Evolutionary conservation across 495 filamentous ascomycete genomes (phyloP), one percentile per base, ranked within the genome.

Genomic region (Aspergillus homomorphus): DNA sequence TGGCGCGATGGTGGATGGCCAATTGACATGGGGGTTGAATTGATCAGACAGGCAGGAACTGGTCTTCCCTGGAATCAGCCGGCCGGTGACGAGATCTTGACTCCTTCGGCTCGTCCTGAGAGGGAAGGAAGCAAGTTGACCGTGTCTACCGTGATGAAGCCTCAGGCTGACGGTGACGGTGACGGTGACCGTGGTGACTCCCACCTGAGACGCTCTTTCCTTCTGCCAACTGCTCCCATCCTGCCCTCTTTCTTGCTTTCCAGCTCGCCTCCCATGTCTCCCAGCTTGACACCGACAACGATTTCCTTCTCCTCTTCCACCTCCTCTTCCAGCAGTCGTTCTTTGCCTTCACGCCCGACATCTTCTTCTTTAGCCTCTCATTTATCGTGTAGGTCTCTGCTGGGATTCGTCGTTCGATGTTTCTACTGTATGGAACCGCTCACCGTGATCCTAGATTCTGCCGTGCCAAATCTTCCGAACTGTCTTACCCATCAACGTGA

Each of bases 321-420:
- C 19, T 45, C 57, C 57, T 58, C 65, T 45, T 70, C 59, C 55
- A 55, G 48, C 48, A 45, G 45, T 58, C 54, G 51, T 62, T 52
- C 55, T 45, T 56, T n/a, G 23, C 33, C 44, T n/a, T 9, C 30
- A 45, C 20, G n/a, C 15, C 43, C 15, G 19, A 10, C 14, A 20
- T 10, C 33, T 38, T 24, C 19, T 30, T 53, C 49, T 38, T 20
- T 57, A 26, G n/a, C 19, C 21, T 24, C 56, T 51, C 30, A 54
- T 50, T 46, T 58, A 53, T 51, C 16, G 33, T 53, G 45, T 43
- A 42, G 33, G 28, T 48, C 14, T 18, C 2, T 41, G 24, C 12
- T 49, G 3, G 22, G 9, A 4, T 14, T 38, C 8, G 24, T 41
- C 24, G n/a, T 0, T 2, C 21, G 18, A 21, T 10, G 1, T 48